Conservation (phyloP, 1,139 yeast species). For the Meyerozyma athensensis region DNA sequence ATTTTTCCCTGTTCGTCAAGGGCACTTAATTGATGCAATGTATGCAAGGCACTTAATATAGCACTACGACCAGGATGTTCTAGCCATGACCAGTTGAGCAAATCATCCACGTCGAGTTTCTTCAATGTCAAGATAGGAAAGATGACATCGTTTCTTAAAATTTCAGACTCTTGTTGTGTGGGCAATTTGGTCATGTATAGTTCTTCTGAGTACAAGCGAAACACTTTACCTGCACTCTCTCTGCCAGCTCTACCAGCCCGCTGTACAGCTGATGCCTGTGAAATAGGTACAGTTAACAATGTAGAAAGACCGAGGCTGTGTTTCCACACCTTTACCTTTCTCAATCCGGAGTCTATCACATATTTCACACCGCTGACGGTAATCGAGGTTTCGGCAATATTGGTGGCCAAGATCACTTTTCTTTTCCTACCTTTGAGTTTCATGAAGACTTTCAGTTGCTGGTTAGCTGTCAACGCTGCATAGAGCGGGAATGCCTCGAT, state of each 20-base stretch:
- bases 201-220: constrained; percentile 71
- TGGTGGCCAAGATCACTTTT: constrained; percentile 85
- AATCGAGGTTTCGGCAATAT: constrained; percentile 95
- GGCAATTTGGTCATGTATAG: constrained; percentile 56
- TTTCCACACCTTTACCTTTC: constrained; percentile 93
- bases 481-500: constrained; percentile 80
- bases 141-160: constrained; percentile 78
- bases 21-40: constrained; percentile 76
- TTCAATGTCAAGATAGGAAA: constrained; percentile 82
- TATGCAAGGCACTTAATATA: constrained; percentile 68
- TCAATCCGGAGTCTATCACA: constrained; percentile 86
- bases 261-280: constrained; percentile 92
- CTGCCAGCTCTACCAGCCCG: constrained; percentile 99
- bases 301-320: constrained; percentile 90
- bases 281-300: constrained; percentile 82
- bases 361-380: constrained; percentile 95
- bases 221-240: constrained; percentile 87
- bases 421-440: constrained; percentile 57
- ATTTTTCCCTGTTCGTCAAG: constrained; percentile 70
- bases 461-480: constrained; percentile 85
- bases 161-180: constrained; percentile 87
- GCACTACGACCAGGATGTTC: constrained; percentile 85
- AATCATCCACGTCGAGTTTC: constrained; percentile 76
- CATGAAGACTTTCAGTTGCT: constrained; percentile 74
- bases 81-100: constrained; percentile 86